Evolutionary conservation across 345 rosid genomes (phyloP).

Genomic region (Aethionema arabicum): DNA sequence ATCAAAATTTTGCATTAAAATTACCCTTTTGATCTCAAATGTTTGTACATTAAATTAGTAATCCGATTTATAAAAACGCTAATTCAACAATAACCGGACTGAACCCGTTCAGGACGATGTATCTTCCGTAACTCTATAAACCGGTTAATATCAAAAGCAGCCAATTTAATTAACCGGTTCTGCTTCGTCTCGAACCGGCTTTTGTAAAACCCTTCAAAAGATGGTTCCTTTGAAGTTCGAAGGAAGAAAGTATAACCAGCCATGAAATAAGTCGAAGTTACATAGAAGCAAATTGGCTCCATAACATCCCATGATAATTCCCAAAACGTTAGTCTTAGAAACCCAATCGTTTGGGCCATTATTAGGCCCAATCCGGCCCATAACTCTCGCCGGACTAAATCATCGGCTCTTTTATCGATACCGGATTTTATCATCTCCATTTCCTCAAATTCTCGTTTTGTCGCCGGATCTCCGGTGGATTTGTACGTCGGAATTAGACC

Average conservation of each 20-base stretch:
- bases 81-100: slow-evolving; percentile 18
- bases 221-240: slow-evolving; percentile 78
- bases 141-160: slow-evolving; percentile 52
- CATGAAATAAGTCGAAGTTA: slow-evolving; percentile 74
- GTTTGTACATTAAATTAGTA: slow-evolving; percentile 29
- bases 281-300: slow-evolving; percentile 97
- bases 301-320: slow-evolving; percentile 98
- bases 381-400: slow-evolving; percentile 65
- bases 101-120: slow-evolving; percentile 40
- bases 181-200: slow-evolving; percentile 69
- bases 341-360: slow-evolving; percentile 67
- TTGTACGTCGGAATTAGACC: slow-evolving; percentile 57
- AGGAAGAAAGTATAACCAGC: slow-evolving; percentile 82
- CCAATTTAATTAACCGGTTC: slow-evolving; percentile 48
- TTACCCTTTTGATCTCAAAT: too few relatives aligned
- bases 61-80: slow-evolving; percentile 1
- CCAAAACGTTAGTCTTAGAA: slow-evolving; percentile 97
- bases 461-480: slow-evolving; percentile 41
- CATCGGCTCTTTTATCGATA: slow-evolving; percentile 60
- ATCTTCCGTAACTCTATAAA: slow-evolving; percentile 50
- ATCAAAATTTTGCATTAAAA: too few relatives aligned
- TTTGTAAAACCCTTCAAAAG: slow-evolving; percentile 80
- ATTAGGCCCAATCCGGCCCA: slow-evolving; percentile 74
- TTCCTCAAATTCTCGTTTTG: slow-evolving; percentile 56
- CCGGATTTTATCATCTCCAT: slow-evolving; percentile 53